These are phyloP conservation scores for Grosmannia huntii DNA, from an alignment of 2,329 filamentous ascomycete genomes.

Conservation along the genomic window DNA sequence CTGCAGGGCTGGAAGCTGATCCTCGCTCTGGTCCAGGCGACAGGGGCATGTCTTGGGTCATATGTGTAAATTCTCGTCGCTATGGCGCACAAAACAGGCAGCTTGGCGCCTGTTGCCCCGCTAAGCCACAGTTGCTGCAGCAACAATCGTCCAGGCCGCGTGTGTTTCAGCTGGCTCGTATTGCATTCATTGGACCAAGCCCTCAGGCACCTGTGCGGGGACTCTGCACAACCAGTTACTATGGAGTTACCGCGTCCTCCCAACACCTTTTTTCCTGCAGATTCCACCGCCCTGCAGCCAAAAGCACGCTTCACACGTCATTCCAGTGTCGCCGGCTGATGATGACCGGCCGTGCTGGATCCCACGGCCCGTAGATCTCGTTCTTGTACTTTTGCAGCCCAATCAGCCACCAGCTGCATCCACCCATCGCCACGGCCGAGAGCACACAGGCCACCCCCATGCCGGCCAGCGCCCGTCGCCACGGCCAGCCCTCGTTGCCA, in stretches of 20 bases:
- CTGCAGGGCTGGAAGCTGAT: not conserved
- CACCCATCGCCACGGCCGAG: slow-evolving; percentile 70
- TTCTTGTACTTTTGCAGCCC: slow-evolving; percentile 98
- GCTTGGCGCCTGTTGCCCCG: slow-evolving; percentile 6
- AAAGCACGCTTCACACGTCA: slow-evolving; percentile 15
- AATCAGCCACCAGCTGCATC: slow-evolving; percentile 97
- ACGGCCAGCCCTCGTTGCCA: slow-evolving; percentile 29
- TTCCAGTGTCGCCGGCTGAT: slow-evolving; percentile 51
- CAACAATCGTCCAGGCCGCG: slow-evolving; percentile 11
- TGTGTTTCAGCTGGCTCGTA: not conserved
- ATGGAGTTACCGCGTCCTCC: too few species aligned
- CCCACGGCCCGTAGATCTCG: slow-evolving; percentile 96
- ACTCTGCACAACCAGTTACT: too few species aligned
- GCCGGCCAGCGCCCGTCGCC: slow-evolving; percentile 52
- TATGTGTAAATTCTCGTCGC: slow-evolving; percentile 5
- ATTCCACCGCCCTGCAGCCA: too few species aligned
- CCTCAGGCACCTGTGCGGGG: not conserved
- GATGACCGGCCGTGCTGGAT: slow-evolving; percentile 81
- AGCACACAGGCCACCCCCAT: slow-evolving; percentile 64
- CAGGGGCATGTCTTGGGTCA: not conserved
- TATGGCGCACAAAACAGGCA: slow-evolving; percentile 6
- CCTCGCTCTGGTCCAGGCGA: not conserved
- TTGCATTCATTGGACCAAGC: not conserved
- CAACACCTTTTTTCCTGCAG: not conserved
- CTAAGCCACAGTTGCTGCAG: slow-evolving; percentile 13